Base-by-base conservation (phyloP, 2,329 filamentous ascomycete genomes). In the Aureobasidium sp. region DNA sequence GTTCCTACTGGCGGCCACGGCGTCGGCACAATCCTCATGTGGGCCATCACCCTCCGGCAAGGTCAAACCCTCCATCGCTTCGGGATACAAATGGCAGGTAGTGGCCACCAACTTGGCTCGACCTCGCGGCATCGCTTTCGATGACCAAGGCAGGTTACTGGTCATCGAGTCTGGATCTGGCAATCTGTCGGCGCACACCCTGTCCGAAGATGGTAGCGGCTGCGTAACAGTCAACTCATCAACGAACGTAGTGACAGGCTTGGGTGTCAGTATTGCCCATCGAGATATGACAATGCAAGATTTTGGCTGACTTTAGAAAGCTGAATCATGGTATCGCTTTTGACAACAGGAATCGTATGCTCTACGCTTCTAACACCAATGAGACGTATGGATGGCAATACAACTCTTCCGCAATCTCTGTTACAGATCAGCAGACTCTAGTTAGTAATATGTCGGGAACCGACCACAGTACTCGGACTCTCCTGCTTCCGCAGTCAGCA, bases 401-500 rank as follows among this genome's bases (percentile, higher is more conserved):
- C 70, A 79, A 88, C 69, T 78, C 79, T 4, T 78, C 84, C 47
- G 75, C 75, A 51, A 36, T 61, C 10, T 63, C 63, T 55, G 68
- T 56, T 3, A 29, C 52, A 10, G 27, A 56, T 8, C 52, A 56
- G 37, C 52, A 44, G 52, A 56, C 80, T 3, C 64, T 91, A 5
- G 76, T 92, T 51, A 76, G 76, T 41, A 84, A 84, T 66, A 89
- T 90, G 86, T 78, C 71, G 15, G 74, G 80, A 63, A 72, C 76
- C 5, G 87, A 85, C 53, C 87, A 90, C 67, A 82, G 78, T 6
- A 87, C 87, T 0, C 81, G 88, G 39, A 90, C 88, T 0, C 76
- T 92, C 1, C 78, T 89, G 43, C 74, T 88, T 15, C 85, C 87
- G 0, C 70, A 75, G 17, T 78, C 79, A 36, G 73, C 78, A 8